Evolutionary conservation across 108 stramenopile species (phyloP), one percentile per base, ranked within the genome.

Genomic region (Conticribra guillardii): DNA sequence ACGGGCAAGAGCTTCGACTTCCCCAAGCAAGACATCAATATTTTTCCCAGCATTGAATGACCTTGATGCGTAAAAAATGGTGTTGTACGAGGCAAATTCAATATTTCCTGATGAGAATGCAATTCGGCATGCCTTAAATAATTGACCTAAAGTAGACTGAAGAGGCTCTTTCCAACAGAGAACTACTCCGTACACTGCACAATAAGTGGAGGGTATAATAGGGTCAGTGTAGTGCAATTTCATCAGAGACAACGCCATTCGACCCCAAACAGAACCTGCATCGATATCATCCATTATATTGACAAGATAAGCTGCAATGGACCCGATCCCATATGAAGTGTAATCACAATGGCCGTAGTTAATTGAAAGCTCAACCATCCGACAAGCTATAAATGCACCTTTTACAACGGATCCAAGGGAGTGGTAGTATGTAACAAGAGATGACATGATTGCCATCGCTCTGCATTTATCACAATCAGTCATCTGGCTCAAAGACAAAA

Each of bases 301-400:
- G 46, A 67, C 60, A 22, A 62, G 33, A 14, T 41, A 37, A 26
- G n/a, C 28, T 4, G 60, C 66, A 56, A 68, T 68, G n/a, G 44
- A 44, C 15, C 45, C 60, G 32, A 56, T 16, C 15, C 49, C 74
- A 45, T 62, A 53, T 4, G 52, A 18, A 44, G 60, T 68, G 14
- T 76, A 51, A 41, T 62, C 54, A 31, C 67, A 61, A 16, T 50
- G 45, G 17, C 74, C 74, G 56, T 63, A 48, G 1, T 53, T 55
- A 19, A 67, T 55, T 17, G 74, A 68, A 17, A 62, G 30, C 24
- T 68, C 67, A 18, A 76, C 54, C 74, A 76, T 76, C 49, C 54
- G 46, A 7, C 59, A 63, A 23, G 46, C 22, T 1, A 68, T 29
- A 16, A 63, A 60, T 21, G 54, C 48, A 52, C n/a, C n/a, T n/a